Evolutionary conservation across 176 grass and related monocot genomes (phyloP).

Genomic region (Aegilops longissima): DNA sequence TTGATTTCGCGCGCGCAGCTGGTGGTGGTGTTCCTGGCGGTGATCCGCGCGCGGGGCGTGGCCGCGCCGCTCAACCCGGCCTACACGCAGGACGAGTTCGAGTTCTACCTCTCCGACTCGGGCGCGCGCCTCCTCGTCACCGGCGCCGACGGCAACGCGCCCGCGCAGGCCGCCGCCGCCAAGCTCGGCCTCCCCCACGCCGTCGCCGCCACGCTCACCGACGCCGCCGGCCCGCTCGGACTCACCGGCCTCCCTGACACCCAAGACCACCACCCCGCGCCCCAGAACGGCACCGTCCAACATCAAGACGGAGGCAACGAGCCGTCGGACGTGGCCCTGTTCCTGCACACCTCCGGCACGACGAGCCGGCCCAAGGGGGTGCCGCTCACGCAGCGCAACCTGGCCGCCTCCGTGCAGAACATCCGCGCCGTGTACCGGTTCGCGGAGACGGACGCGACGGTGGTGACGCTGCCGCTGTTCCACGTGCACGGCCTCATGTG

Average conservation of each 20-base stretch:
- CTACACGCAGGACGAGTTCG: conserved; percentile 87
- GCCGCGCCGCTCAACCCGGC: conserved; percentile 73
- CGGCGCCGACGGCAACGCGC: conserved; percentile 55
- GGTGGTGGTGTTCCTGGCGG: conserved; percentile 79
- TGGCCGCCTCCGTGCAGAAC: conserved; percentile 76
- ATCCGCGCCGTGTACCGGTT: conserved; percentile 70
- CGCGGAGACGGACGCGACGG: conserved; percentile 59
- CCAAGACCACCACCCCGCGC: too few relatives aligned
- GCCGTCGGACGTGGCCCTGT: conserved; percentile 58
- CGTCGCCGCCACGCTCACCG: conserved; percentile 33
- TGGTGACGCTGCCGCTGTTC: conserved; percentile 80
- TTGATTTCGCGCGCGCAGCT: conserved; percentile 33
- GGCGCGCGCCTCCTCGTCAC: conserved; percentile 63
- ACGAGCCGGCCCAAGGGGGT: conserved; percentile 96
- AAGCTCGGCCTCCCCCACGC: conserved; percentile 45
- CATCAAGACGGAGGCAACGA: background rate
- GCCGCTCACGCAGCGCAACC: conserved; percentile 79
- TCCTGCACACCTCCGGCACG: conserved; percentile 93
- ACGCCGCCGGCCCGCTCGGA: conserved; percentile 26
- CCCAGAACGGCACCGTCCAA: background rate
- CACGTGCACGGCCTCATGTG: conserved; percentile 90
- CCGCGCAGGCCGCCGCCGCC: conserved; percentile 55
- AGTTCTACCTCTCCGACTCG: conserved; percentile 89
- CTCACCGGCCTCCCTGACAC: conserved; percentile 21
- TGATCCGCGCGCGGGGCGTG: conserved; percentile 62